Evolutionary conservation across 1,284 basidiomycete species (phyloP).

Genomic region (Sporisorium sorghi): DNA sequence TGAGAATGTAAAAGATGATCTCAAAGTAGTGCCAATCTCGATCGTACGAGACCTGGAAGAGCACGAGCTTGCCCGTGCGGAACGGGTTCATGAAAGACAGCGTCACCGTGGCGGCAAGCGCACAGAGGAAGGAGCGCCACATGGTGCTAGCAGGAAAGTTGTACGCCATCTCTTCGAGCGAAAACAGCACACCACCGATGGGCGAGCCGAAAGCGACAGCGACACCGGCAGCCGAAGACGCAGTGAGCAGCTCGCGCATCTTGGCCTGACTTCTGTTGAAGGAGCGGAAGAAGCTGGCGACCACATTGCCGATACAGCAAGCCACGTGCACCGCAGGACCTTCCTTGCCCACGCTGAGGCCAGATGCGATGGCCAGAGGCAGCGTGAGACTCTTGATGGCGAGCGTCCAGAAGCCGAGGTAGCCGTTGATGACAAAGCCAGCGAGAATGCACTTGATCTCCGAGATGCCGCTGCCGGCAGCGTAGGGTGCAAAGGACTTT

Average conservation of each 20-base stretch:
- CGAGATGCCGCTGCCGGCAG: slow-evolving; percentile 96
- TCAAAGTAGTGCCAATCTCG: slow-evolving; percentile 99
- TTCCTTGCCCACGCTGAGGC: slow-evolving; percentile 96
- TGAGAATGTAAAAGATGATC: slow-evolving; percentile 90
- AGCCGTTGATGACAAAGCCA: slow-evolving; percentile 96
- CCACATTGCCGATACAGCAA: slow-evolving; percentile 88
- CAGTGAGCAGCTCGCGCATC: slow-evolving; percentile 94
- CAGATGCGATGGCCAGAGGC: slow-evolving; percentile 89
- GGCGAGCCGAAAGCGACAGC: slow-evolving; percentile 97
- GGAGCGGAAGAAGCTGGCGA: slow-evolving; percentile 82
- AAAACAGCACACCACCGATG: slow-evolving; percentile 95
- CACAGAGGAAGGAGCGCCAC: slow-evolving; percentile 98
- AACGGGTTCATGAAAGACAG: slow-evolving; percentile 98
- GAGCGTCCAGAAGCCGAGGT: slow-evolving; percentile 87
- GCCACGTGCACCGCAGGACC: slow-evolving; percentile 98
- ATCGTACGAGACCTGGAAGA: slow-evolving; percentile 98
- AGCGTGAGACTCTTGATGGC: slow-evolving; percentile 92
- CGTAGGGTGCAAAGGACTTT: slow-evolving; percentile 87
- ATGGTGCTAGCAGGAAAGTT: slow-evolving; percentile 96
- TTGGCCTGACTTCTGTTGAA: slow-evolving; percentile 93
- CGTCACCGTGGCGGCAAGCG: slow-evolving; percentile 93
- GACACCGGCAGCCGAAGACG: slow-evolving; percentile 95
- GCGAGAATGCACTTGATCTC: slow-evolving; percentile 99
- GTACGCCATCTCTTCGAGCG: slow-evolving; percentile 82
- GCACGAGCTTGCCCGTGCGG: slow-evolving; percentile 94